These are phyloP conservation scores for Thraustochytrium sp. DNA, from an alignment of 352 stramenopile genomes.

Conservation along the genomic window DNA sequence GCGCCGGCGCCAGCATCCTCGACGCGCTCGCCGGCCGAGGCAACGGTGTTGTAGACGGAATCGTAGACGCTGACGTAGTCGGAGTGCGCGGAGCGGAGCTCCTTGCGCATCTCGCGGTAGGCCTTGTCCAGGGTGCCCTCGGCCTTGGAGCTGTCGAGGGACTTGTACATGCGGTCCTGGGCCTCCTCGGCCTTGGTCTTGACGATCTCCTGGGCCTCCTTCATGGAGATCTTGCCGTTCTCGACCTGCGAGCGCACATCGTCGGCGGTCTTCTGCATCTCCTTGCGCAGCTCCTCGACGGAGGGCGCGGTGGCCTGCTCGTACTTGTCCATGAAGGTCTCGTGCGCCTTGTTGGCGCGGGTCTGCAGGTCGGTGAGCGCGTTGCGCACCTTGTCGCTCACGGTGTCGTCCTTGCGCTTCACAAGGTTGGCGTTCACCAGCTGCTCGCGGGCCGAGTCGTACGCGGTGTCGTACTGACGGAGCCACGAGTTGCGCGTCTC, in stretches of 20 bases:
- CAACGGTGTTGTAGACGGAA: background rate
- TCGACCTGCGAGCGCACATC: background rate
- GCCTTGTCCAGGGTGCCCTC: background rate
- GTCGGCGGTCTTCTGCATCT: background rate
- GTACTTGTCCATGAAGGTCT: background rate
- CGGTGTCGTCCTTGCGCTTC: background rate
- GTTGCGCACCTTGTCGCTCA: background rate
- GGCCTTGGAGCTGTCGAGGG: background rate
- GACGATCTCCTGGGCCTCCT: background rate
- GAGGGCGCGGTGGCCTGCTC: background rate
- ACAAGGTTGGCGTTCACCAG: background rate
- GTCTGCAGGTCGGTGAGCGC: background rate
- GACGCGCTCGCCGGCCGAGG: background rate
- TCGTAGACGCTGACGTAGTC: conserved; percentile 26
- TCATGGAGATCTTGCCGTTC: background rate
- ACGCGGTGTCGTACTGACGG: background rate
- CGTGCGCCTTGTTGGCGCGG: background rate
- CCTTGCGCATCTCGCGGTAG: conserved; percentile 25
- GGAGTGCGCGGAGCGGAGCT: background rate
- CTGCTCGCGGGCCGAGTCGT: conserved; percentile 5
- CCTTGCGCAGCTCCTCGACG: background rate
- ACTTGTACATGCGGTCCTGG: background rate
- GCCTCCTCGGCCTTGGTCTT: background rate
- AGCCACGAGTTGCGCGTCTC: background rate
- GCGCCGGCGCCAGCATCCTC: background rate